Base-by-base conservation (phyloP, 371 early-diverging fungal genomes). In the Phascolomyces articulosus region DNA sequence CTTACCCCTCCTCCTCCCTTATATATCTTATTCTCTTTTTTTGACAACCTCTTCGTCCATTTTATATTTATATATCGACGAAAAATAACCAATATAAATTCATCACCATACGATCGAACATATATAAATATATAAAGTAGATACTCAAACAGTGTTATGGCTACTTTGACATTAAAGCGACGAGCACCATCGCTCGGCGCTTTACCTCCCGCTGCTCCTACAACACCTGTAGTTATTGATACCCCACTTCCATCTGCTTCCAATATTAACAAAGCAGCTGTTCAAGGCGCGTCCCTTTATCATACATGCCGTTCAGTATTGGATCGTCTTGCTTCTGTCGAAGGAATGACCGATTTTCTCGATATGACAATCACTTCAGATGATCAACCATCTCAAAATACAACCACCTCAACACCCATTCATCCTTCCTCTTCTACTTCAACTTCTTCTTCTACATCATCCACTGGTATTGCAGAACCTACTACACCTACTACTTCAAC, bases 301-400 rank as follows among this genome's bases (percentile, higher is more conserved):
- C 90, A 90, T 70, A 78, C 80, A 3, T 90, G 89, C 65, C 75
- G 83, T 31, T 82, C 83, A 44, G 80, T 90, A 6, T 66, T 87
- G 40, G 87, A 89, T 44, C 75, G 85, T 57, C 80, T 91, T 34
- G 66, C 79, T 7, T 69, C 75, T 44, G 85, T 91, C 3, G 85
- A 86, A 4, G 86, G 85, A 58, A 85, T 91, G 82, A 74, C 79
- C 11, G 70, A 76, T 29, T 89, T 83, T 65, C 68, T 90, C 29
- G 80, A 86, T 60, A 28, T n/a, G n/a, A n/a, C n/a, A n/a, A n/a
- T n/a, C n/a, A n/a, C n/a, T n/a, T n/a, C n/a, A n/a, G n/a, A n/a
- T n/a, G n/a, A n/a, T n/a, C n/a, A n/a, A n/a, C n/a, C n/a, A n/a
- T n/a, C n/a, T n/a, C n/a, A n/a, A n/a, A n/a, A n/a, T n/a, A n/a